Evolutionary conservation across 345 rosid genomes (phyloP).

Genomic region (Mercurialis annua): DNA sequence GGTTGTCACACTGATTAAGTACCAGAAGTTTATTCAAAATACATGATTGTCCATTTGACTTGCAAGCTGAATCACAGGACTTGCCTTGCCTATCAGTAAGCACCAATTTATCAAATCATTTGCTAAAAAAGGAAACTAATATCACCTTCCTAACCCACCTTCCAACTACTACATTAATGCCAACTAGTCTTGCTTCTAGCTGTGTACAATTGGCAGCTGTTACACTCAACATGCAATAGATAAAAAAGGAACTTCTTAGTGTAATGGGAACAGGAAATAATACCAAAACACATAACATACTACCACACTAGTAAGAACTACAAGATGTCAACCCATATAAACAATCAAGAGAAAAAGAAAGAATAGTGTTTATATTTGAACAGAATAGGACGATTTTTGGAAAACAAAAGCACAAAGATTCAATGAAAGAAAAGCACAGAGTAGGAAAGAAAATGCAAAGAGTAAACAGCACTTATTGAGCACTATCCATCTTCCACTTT

Average conservation of each 20-base stretch:
- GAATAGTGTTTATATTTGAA: no score
- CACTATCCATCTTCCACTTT: background rate
- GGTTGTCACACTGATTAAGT: constrained; percentile 85
- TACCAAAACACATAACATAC: no score
- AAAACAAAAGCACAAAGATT: no score
- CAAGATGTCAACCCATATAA: no score
- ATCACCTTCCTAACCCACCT: constrained; percentile 42
- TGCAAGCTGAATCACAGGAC: constrained; percentile 83
- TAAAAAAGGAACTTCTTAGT: background rate
- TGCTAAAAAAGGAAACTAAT: background rate
- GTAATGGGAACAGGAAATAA: background rate
- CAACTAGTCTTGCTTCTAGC: constrained; percentile 66
- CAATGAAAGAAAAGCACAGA: no score
- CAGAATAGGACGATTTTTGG: no score
- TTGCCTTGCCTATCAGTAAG: constrained; percentile 68
- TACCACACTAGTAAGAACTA: no score
- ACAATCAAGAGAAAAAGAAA: no score
- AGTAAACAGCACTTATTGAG: no score
- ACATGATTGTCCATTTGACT: constrained; percentile 73
- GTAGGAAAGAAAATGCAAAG: no score
- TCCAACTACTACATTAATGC: constrained; percentile 76
- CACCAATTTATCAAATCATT: background rate
- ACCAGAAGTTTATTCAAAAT: constrained; percentile 76
- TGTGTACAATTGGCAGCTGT: constrained; percentile 44
- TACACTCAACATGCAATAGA: constrained; percentile 11